Evolutionary conservation across 208 protist genomes (phyloP).

Genomic region (Angomonas ambiguus): DNA sequence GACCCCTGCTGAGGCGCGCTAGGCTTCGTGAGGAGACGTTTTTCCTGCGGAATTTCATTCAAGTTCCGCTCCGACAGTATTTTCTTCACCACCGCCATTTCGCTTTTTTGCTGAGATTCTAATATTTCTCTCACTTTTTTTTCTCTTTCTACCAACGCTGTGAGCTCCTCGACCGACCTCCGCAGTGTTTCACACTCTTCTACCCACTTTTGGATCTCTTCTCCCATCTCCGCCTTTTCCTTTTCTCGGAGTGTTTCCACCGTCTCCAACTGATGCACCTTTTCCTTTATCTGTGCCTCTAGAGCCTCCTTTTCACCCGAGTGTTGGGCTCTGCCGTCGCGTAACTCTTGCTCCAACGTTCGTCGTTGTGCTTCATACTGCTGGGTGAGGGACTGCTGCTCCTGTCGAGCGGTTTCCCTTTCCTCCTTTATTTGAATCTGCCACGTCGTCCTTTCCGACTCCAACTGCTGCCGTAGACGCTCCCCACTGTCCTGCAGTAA

Average conservation of each 20-base stretch:
- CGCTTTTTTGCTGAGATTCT: neutral
- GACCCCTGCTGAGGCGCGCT: too few species aligned
- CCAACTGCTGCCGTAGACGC: neutral
- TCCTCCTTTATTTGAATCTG: neutral
- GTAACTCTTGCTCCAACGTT: neutral
- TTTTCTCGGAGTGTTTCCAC: too few species aligned
- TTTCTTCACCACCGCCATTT: neutral
- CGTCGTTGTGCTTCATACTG: neutral
- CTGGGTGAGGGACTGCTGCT: neutral
- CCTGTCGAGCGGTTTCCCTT: neutral
- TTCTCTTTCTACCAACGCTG: neutral
- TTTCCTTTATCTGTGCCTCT: neutral
- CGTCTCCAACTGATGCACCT: neutral
- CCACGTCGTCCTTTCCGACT: neutral
- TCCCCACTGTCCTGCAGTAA: neutral
- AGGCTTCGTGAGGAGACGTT: too few species aligned
- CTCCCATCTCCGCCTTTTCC: neutral
- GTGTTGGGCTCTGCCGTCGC: neutral
- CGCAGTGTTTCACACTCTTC: neutral
- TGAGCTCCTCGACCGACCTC: neutral
- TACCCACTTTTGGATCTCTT: neutral
- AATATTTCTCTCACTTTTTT: neutral
- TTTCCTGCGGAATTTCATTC: neutral
- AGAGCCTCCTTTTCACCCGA: neutral
- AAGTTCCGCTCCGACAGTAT: neutral